A percentile compares a stretch with the other conserved stretches of the same genome.
Evolutionary conservation across 306 rosid genomes (phyloP).

Genomic region (Acacia melanoxylon): DNA sequence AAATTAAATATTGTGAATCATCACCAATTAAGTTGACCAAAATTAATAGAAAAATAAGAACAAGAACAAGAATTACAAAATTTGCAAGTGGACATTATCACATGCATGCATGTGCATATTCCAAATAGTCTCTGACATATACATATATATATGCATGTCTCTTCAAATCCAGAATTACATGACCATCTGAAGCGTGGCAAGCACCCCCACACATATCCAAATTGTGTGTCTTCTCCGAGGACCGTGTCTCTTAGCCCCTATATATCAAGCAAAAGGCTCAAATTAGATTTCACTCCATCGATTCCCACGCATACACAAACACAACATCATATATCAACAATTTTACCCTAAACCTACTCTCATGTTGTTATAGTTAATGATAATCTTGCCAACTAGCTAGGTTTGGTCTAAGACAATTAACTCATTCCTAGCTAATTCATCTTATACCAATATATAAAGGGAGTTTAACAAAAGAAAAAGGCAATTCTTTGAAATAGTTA

Average conservation of each 20-base stretch:
- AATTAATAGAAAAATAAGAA: background rate
- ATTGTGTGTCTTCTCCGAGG: slow-evolving; percentile 14
- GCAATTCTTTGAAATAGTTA: background rate
- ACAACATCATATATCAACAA: no score
- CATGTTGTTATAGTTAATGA: no score
- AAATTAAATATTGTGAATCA: background rate
- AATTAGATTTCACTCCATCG: no score
- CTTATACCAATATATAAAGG: background rate
- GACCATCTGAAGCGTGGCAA: slow-evolving; percentile 17
- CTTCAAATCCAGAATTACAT: slow-evolving; percentile 18
- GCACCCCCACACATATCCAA: slow-evolving; percentile 20
- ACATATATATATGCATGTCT: background rate
- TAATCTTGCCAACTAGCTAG: no score
- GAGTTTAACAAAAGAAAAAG: background rate
- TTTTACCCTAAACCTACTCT: no score
- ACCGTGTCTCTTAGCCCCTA: slow-evolving; percentile 38
- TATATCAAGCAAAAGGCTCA: slow-evolving; percentile 16
- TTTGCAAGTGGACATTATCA: background rate
- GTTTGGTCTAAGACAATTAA: background rate
- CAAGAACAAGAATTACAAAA: background rate
- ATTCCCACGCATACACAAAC: no score
- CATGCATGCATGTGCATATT: background rate
- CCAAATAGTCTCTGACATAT: background rate
- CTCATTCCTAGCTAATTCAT: background rate
- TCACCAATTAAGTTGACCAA: background rate